Conservation (phyloP, 1,284 basidiomycete genomes). For the Ganoderma boninense region DNA sequence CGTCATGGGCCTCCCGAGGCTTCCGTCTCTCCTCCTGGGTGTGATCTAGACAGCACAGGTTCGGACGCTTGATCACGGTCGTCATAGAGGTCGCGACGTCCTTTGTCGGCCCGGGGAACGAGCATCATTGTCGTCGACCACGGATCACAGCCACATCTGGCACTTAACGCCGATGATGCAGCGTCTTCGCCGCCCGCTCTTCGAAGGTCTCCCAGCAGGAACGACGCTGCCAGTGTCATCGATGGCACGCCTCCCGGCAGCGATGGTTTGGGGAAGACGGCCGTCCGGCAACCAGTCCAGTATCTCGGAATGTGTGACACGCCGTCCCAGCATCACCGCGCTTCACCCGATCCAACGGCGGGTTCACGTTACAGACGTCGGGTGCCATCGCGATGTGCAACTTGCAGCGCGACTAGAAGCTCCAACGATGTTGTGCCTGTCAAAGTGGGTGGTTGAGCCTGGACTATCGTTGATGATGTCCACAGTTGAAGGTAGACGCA, state of each 20-base stretch:
- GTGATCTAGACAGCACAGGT: conserved; percentile 14
- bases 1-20: conserved; percentile 12
- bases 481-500: neutral
- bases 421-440: neutral
- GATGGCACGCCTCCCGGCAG: neutral
- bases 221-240: neutral
- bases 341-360: conserved; percentile 2
- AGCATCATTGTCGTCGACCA: conserved; percentile 27
- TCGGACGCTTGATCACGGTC: conserved; percentile 25
- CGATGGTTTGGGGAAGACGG: neutral
- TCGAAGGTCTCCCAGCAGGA: neutral
- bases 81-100: conserved; percentile 29
- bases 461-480: neutral
- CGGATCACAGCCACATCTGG: conserved; percentile 24
- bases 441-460: neutral
- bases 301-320: neutral
- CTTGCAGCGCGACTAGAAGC: conserved; percentile 1
- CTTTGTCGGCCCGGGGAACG: conserved; percentile 16
- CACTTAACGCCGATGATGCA: conserved; percentile 8
- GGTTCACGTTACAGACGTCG: conserved; percentile 1
- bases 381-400: neutral
- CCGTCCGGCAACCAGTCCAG: neutral
- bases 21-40: conserved; percentile 1
- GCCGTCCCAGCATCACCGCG: neutral
- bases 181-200: neutral